Evolutionary conservation across 2,329 filamentous ascomycete species (phyloP), one percentile per base, ranked within the genome.

Genomic region (Drechslerella dactyloides): DNA sequence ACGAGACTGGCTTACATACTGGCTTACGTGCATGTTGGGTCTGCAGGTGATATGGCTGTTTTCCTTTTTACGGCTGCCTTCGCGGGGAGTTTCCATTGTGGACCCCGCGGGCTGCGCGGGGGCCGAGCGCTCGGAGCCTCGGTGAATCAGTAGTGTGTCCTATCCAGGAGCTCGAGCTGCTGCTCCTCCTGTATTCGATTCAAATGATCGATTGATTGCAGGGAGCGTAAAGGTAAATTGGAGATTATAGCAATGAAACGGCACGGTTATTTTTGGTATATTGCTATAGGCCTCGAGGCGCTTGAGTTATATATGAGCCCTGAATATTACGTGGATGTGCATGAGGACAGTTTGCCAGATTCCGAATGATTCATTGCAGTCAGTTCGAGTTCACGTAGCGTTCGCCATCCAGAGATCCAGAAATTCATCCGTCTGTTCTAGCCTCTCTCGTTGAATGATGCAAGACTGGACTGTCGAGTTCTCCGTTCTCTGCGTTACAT

Each of bases 61-160:
- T 24, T 56, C n/a, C 15, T n/a, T 15, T 11, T 44, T 1, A 13
- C 23, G 37, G 5, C 15, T 15, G 37, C n/a, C 3, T 5, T 42
- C n/a, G 37, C 37, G 37, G 37, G 37, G 11, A 42, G 27, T 42
- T 4, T 4, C 37, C 13, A 42, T n/a, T n/a, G 37, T 42, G 37
- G n/a, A 13, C 6, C 19, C 44, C 44, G 44, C 44, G 44, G 44
- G 15, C n/a, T 48, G 44, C 44, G 44, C 44, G 44, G 44, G 44
- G 15, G 7, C 44, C 44, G 44, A 23, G 15, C 11, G 8, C 8
- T 23, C 19, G n/a, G 44, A 23, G 19, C 5, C 15, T 48, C 44
- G 44, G 44, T 17, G n/a, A 17, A 42, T n/a, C n/a, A n/a, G n/a
- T n/a, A n/a, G n/a, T n/a, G n/a, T n/a, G n/a, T n/a, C n/a, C n/a